A percentile compares a stretch with the other conserved stretches of the same genome.
phyloP scores from a whole-genome alignment of 495 filamentous ascomycete genomes.

The Penicillium macrosclerotiorum region DNA sequence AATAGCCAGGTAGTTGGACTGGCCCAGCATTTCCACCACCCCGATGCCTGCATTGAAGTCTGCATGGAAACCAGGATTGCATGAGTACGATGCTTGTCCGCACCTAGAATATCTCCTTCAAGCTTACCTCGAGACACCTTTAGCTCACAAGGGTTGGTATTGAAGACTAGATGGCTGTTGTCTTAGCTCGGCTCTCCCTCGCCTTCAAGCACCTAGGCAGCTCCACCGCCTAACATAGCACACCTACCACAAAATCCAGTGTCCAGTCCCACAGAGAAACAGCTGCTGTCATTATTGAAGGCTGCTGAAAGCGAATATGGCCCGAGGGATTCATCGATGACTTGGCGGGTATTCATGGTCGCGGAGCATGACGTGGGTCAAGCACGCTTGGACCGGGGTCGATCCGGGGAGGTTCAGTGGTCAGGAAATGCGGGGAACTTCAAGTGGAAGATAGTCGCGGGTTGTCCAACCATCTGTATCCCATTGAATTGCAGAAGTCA shows the following conservation, averaged over 20 bases:
- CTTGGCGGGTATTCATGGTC: slow-evolving; percentile 85
- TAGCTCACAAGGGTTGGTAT: slow-evolving; percentile 71
- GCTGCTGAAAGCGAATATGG: slow-evolving; percentile 77
- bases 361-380: slow-evolving; percentile 18
- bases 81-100: too few species aligned
- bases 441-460: too few species aligned
- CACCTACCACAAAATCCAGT: slow-evolving; percentile 79
- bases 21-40: slow-evolving; percentile 81
- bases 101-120: background rate
- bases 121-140: slow-evolving; percentile 62
- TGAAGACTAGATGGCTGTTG: slow-evolving; percentile 59
- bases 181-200: slow-evolving; percentile 9
- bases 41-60: slow-evolving; percentile 87
- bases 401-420: background rate
- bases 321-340: slow-evolving; percentile 72
- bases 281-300: slow-evolving; percentile 84
- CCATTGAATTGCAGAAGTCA: background rate
- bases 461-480: too few species aligned
- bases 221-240: background rate
- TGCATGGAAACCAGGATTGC: slow-evolving; percentile 25
- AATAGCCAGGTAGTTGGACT: slow-evolving; percentile 82
- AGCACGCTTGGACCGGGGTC: slow-evolving; percentile 1
- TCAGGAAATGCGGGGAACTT: too few species aligned
- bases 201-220: slow-evolving; percentile 1
- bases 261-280: slow-evolving; percentile 86